A percentile compares a stretch with the other conserved stretches of the same genome.
These are phyloP conservation scores for Crithidia thermophila DNA, from an alignment of 208 protist genomes.

Conservation along the genomic window DNA sequence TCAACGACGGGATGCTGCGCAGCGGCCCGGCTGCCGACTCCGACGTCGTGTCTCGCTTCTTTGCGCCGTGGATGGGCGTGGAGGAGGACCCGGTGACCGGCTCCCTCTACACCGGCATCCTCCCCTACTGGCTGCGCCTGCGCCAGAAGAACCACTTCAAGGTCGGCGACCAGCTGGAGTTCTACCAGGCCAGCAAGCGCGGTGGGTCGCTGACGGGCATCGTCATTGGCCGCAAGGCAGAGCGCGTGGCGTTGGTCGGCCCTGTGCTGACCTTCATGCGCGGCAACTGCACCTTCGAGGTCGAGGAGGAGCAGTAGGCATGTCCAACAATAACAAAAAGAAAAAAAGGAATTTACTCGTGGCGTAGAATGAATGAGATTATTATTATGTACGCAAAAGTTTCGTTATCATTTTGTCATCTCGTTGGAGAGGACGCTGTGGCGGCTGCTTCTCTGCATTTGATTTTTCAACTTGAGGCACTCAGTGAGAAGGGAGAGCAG, in stretches of 20 bases:
- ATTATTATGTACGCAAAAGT: too few relatives aligned
- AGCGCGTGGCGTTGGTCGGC: slow-evolving; percentile 64
- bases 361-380: neutral
- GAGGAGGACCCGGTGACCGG: slow-evolving; percentile 77
- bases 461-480: too few relatives aligned
- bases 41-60: slow-evolving; percentile 72
- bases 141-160: slow-evolving; percentile 40
- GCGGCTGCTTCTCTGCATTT: too few relatives aligned
- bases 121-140: slow-evolving; percentile 62
- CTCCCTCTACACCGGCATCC: slow-evolving; percentile 41
- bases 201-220: slow-evolving; percentile 53
- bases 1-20: slow-evolving; percentile 39
- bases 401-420: neutral
- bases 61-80: slow-evolving; percentile 66
- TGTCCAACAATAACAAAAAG: slow-evolving; percentile 3
- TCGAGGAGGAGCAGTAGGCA: slow-evolving; percentile 48
- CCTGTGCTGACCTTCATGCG: slow-evolving; percentile 66
- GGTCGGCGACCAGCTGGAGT: slow-evolving; percentile 56
- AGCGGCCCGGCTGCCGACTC: slow-evolving; percentile 28
- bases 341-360: slow-evolving; percentile 10
- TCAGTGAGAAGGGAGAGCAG: too few relatives aligned
- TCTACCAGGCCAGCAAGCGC: slow-evolving; percentile 65
- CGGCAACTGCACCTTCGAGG: slow-evolving; percentile 53
- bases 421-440: too few relatives aligned
- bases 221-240: slow-evolving; percentile 64